Evolutionary conservation across 768 basidiomycete species (phyloP).

Genomic region (Psilocybe cyanescens): DNA sequence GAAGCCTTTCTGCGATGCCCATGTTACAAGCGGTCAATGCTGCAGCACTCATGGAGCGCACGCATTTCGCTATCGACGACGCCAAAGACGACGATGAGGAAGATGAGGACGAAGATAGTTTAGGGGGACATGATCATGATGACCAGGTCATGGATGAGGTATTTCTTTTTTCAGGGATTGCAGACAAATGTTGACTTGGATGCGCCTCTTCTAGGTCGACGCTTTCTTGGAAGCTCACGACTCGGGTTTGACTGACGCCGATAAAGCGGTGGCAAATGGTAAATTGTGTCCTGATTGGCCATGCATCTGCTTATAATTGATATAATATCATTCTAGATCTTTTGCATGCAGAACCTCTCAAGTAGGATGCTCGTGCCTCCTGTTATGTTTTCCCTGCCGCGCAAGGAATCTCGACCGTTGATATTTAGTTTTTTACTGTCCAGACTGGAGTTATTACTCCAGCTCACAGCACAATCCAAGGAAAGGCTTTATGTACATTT

Average conservation of each 20-base stretch:
- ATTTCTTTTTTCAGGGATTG: slow-evolving; percentile 22
- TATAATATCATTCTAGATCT: slow-evolving; percentile 44
- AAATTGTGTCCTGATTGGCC: slow-evolving; percentile 22
- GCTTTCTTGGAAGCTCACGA: slow-evolving; percentile 96
- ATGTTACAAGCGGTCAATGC: slow-evolving; percentile 79
- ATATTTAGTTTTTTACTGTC: background rate
- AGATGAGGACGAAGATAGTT: slow-evolving; percentile 56
- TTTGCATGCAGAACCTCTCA: slow-evolving; percentile 62
- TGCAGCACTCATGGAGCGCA: slow-evolving; percentile 88
- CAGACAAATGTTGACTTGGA: background rate
- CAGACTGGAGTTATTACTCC: background rate
- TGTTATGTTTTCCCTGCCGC: background rate
- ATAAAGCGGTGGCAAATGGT: slow-evolving; percentile 81
- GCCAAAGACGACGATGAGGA: slow-evolving; percentile 85
- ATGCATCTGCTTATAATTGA: slow-evolving; percentile 3
- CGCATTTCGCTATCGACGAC: slow-evolving; percentile 97
- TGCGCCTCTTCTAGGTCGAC: slow-evolving; percentile 62
- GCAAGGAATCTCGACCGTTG: background rate
- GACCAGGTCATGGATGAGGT: slow-evolving; percentile 89
- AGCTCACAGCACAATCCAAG: background rate
- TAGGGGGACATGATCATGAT: slow-evolving; percentile 61
- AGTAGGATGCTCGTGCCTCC: slow-evolving; percentile 30
- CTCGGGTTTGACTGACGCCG: slow-evolving; percentile 79
- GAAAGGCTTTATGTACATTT: slow-evolving; percentile 24
- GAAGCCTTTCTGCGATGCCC: slow-evolving; percentile 57